phyloP scores from a whole-genome alignment of 257 asterid species.

The Solanum dulcamara region DNA sequence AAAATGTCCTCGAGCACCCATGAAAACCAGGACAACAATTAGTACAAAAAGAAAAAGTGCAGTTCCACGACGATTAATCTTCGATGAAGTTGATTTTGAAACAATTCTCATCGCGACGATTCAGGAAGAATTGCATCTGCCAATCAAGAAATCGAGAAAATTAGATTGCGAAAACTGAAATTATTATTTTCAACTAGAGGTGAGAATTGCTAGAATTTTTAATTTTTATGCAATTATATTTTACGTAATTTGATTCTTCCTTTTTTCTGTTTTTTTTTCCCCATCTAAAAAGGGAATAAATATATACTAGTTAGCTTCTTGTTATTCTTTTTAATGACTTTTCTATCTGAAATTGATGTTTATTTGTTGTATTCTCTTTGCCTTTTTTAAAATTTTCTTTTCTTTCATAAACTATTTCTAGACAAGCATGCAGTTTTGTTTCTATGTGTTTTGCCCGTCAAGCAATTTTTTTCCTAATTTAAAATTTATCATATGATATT shows the following conservation, averaged over 20 bases:
- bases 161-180: neutral
- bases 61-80: neutral
- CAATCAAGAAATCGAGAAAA: neutral
- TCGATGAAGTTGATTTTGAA: neutral
- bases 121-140: neutral
- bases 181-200: neutral
- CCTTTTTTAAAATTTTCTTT: neutral
- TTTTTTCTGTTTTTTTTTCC: neutral
- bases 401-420: neutral
- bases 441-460: neutral
- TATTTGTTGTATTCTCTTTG: neutral
- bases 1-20: neutral
- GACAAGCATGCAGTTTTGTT: neutral
- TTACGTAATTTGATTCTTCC: neutral
- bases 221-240: neutral
- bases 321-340: neutral
- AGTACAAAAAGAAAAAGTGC: neutral
- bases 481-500: no score
- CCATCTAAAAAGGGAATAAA: neutral
- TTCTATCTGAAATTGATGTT: neutral
- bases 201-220: neutral
- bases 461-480: neutral
- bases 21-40: neutral
- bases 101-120: neutral
- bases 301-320: neutral